Evolutionary conservation across 2,329 filamentous ascomycete genomes (phyloP), one percentile per base, ranked within the genome.

Genomic region (Erysiphe neolycopersici): DNA sequence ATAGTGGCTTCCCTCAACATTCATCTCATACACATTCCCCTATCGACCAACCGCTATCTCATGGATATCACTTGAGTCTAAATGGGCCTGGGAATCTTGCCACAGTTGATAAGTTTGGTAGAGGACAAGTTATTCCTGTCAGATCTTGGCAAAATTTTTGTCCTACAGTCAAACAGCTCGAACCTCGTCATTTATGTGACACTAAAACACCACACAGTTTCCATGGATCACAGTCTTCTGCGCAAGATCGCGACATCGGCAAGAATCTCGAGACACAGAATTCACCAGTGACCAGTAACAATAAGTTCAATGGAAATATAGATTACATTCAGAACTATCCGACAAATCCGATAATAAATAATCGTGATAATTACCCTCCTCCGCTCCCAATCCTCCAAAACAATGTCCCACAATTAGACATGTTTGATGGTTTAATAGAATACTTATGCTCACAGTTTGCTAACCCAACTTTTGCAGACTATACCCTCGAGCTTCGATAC

Each of bases 151-250:
- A 62, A 31, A 50, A 52, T 18, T 59, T 57, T 38, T 55, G 56
- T 16, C 59, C 57, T 45, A 49, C 49, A 45, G 42, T 51, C 46
- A 51, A 60, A 48, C 49, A 53, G 33, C 38, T 46, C 31, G 50
- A 48, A 3, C 40, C 45, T 38, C 53, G 56, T 14, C 43, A 45
- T 39, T 45, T 47, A 32, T 68, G 68, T 52, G 66, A 65, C 3
- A 67, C 70, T 1, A 64, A 66, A 1, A 72, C 69, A 1, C 67
- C 70, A 4, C 70, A 70, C 48, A 75, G 70, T 55, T 72, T 71
- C 51, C 71, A 73, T 44, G 71, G 66, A 32, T 75, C 72, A 2
- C 71, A 73, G 47, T 64, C 68, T 32, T 72, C 71, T 58, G 5
- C 61, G 59, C 14, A 65, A 64, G 64, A 67, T 12, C 61, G 58